Evolutionary conservation across 2,329 filamentous ascomycete genomes (phyloP).

Genomic region (Ceratocystiopsis sp.): DNA sequence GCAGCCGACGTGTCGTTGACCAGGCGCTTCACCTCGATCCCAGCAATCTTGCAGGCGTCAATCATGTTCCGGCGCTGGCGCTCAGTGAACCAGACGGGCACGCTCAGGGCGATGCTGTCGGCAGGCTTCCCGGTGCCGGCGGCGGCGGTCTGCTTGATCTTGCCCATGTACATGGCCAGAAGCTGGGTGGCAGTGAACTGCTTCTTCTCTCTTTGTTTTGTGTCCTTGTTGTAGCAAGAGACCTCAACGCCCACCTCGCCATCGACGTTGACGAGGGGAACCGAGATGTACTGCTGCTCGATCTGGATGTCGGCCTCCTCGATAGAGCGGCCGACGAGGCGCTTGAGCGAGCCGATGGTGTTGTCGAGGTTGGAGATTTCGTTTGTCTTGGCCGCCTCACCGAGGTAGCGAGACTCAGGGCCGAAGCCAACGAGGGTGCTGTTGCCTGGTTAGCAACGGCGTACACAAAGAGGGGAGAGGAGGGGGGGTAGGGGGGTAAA

Average conservation of each 20-base stretch:
- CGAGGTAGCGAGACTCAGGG: constrained; percentile 82
- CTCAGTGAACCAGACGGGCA: constrained; percentile 95
- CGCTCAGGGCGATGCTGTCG: constrained; percentile 82
- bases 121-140: constrained; percentile 82
- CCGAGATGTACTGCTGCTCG: constrained; percentile 83
- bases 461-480: neutral
- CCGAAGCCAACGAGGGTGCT: constrained; percentile 92
- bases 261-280: constrained; percentile 72
- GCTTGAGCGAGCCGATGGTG: constrained; percentile 84
- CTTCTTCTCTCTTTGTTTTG: constrained; percentile 39
- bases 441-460: neutral
- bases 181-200: constrained; percentile 90
- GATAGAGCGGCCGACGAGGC: constrained; percentile 72
- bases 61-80: constrained; percentile 75
- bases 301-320: constrained; percentile 83
- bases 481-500: constrained; percentile 8
- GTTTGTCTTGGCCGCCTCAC: constrained; percentile 92
- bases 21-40: constrained; percentile 77
- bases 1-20: constrained; percentile 98
- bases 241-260: constrained; percentile 94
- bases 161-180: constrained; percentile 86
- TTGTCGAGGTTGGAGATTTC: constrained; percentile 99
- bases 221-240: constrained; percentile 62
- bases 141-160: constrained; percentile 77
- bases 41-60: constrained; percentile 85